Percentiles rank a stretch among this genome's conserved stretches.
Evolutionary conservation across 768 basidiomycete genomes (phyloP).

Genomic region (Mycena capillaripes): DNA sequence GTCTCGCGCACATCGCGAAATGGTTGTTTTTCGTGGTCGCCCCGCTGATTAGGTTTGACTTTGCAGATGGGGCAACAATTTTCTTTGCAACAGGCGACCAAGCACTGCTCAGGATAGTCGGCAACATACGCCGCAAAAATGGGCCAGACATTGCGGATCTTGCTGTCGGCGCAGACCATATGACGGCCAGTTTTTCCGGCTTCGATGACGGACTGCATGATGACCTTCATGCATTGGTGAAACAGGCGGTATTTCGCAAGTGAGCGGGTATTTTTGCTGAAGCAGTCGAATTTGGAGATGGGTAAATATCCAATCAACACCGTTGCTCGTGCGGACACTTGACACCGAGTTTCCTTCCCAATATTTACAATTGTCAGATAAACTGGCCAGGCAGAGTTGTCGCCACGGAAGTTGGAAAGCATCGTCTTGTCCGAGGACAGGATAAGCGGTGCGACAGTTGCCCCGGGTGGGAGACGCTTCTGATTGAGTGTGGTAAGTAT

Average conservation of each 20-base stretch:
- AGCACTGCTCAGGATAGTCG: constrained; percentile 26
- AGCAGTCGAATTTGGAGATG: constrained; percentile 46
- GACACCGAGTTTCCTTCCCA: constrained; percentile 39
- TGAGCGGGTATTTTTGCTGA: constrained; percentile 31
- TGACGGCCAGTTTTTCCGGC: constrained; percentile 1
- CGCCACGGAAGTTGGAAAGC: constrained; percentile 45
- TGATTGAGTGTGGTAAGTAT: constrained; percentile 37
- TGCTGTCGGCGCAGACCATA: constrained; percentile 36
- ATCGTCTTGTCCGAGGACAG: constrained; percentile 51
- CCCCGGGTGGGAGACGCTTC: constrained; percentile 24
- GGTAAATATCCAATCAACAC: constrained; percentile 52
- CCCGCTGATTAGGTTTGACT: constrained; percentile 36
- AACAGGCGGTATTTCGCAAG: constrained; percentile 46
- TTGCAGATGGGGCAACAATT: constrained; percentile 26
- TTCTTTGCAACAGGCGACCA: constrained; percentile 27
- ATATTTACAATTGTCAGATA: constrained; percentile 53
- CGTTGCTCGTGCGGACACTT: constrained; percentile 43
- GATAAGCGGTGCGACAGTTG: constrained; percentile 46
- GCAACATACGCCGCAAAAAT: constrained; percentile 36
- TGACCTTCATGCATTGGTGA: constrained; percentile 46
- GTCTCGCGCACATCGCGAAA: constrained; percentile 14
- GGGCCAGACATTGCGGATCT: constrained; percentile 21
- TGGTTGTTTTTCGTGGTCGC: constrained; percentile 44
- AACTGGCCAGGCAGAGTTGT: constrained; percentile 52
- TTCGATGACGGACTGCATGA: constrained; percentile 43